These are phyloP conservation scores for Lentinula raphanica DNA, from an alignment of 768 basidiomycete genomes.

Conservation along the genomic window DNA sequence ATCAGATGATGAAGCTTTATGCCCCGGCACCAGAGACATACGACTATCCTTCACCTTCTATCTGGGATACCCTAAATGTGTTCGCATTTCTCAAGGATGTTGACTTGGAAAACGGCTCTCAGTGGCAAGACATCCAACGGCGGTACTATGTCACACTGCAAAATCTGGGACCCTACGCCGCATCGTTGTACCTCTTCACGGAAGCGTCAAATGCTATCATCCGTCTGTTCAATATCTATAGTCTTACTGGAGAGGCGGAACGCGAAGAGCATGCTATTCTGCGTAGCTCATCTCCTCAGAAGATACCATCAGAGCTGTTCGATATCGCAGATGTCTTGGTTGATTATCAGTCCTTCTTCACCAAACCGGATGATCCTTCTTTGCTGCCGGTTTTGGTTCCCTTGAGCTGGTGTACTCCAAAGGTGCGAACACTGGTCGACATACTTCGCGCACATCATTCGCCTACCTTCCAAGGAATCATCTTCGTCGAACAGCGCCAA, in stretches of 20 bases:
- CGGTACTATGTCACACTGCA: constrained; percentile 57
- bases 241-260: neutral
- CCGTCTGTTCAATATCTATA: constrained; percentile 27
- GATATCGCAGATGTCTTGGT: constrained; percentile 47
- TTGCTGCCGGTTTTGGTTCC: constrained; percentile 36
- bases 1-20: constrained; percentile 55
- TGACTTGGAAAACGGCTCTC: constrained; percentile 38
- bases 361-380: constrained; percentile 21
- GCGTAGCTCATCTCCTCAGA: neutral
- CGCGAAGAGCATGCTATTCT: neutral
- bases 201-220: constrained; percentile 52
- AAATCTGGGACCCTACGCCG: constrained; percentile 69
- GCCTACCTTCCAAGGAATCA: constrained; percentile 67
- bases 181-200: constrained; percentile 63
- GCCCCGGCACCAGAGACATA: constrained; percentile 45
- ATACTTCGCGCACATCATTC: constrained; percentile 52
- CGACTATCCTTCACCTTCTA: constrained; percentile 49
- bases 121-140: constrained; percentile 55
- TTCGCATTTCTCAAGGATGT: constrained; percentile 20
- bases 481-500: constrained; percentile 86
- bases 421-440: constrained; percentile 58
- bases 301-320: constrained; percentile 35
- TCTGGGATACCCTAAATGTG: constrained; percentile 48
- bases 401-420: constrained; percentile 69
- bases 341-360: constrained; percentile 36